These are phyloP conservation scores for Trifolium repens DNA, from an alignment of 306 rosid genomes.

Conservation along the genomic window DNA sequence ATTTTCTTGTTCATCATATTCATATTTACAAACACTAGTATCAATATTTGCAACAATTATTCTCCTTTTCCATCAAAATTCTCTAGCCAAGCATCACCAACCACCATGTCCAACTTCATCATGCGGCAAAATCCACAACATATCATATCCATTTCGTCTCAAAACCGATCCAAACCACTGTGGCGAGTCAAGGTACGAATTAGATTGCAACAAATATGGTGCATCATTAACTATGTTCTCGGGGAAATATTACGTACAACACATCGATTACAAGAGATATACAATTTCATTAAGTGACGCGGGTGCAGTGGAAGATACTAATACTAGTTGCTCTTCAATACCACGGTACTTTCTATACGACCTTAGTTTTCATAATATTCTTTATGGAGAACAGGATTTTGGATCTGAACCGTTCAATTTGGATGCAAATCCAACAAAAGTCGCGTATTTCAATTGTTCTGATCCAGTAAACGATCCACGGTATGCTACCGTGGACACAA, in stretches of 20 bases:
- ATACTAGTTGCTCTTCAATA: constrained; percentile 27
- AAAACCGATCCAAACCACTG: constrained; percentile 36
- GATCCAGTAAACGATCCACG: constrained; percentile 21
- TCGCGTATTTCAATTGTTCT: constrained; percentile 37
- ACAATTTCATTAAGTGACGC: constrained; percentile 12
- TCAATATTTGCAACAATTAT: constrained; percentile 8
- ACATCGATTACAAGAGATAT: constrained; percentile 28
- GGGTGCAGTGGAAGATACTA: constrained; percentile 9
- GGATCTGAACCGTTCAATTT: constrained; percentile 36
- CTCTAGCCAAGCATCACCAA: constrained; percentile 25
- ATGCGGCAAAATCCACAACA: constrained; percentile 39
- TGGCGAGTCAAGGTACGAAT: constrained; percentile 34
- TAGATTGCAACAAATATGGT: constrained; percentile 17
- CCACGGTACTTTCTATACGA: constrained; percentile 34
- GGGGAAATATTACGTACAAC: constrained; percentile 5
- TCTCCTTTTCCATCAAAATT: constrained; percentile 3
- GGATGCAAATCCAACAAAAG: neutral
- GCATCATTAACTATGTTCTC: constrained; percentile 18
- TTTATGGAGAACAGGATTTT: constrained; percentile 1
- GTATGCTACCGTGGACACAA: constrained; percentile 13
- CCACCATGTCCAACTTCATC: constrained; percentile 38
- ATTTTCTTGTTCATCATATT: neutral
- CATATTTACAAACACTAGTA: neutral
- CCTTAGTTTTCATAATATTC: neutral
- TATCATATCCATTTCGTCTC: constrained; percentile 39